Evolutionary conservation across 306 rosid species (phyloP).

Genomic region (Quercus ilex): DNA sequence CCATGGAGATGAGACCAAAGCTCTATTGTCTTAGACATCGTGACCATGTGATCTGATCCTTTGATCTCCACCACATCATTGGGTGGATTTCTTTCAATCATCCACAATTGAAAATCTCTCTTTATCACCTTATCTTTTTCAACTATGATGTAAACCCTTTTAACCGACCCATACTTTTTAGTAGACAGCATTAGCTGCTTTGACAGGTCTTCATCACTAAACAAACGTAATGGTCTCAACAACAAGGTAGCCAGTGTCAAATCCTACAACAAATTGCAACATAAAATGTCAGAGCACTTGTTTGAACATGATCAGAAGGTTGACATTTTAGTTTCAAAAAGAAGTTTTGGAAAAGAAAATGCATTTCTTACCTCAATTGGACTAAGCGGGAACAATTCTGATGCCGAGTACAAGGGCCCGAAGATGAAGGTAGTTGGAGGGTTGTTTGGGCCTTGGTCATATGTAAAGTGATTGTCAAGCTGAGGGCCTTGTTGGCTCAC

Average conservation of each 20-base stretch:
- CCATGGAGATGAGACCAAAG: constrained; percentile 18
- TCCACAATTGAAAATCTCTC: constrained; percentile 25
- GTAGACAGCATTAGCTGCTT: constrained; percentile 8
- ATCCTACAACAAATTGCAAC: constrained; percentile 18
- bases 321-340: no score
- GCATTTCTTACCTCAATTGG: constrained; percentile 17
- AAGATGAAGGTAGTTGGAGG: constrained; percentile 28
- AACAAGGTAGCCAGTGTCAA: constrained; percentile 21
- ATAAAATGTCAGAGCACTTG: not conserved
- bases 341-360: not conserved
- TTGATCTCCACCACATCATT: constrained; percentile 18
- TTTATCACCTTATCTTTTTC: constrained; percentile 5
- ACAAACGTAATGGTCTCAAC: constrained; percentile 33
- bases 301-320: not conserved
- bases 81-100: constrained; percentile 34
- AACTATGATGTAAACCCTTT: constrained; percentile 27
- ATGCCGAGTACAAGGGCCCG: constrained; percentile 21
- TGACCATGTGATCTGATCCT: constrained; percentile 46
- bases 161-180: constrained; percentile 29
- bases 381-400: constrained; percentile 18
- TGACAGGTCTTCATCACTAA: constrained; percentile 22
- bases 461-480: constrained; percentile 13
- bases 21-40: constrained; percentile 38
- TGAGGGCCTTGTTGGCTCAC: not conserved
- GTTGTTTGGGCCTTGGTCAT: constrained; percentile 26